These are phyloP conservation scores for Actinomucor elegans DNA, from an alignment of 371 early-diverging fungal species.

Conservation along the genomic window DNA sequence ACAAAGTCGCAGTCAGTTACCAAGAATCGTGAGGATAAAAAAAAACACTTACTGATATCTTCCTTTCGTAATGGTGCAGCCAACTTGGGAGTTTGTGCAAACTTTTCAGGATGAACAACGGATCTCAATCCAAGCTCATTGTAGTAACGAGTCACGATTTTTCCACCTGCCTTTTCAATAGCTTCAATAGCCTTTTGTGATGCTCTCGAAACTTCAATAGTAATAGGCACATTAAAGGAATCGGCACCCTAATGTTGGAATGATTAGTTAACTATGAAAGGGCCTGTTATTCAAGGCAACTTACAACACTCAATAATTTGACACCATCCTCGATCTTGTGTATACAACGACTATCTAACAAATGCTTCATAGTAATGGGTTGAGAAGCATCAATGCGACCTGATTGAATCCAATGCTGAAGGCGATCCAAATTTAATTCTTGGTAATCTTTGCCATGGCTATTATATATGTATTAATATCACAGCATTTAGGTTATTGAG, in stretches of 20 bases:
- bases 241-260: conserved; percentile 64
- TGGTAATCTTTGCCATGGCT: conserved; percentile 70
- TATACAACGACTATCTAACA: conserved; percentile 75
- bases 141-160: conserved; percentile 80
- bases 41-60: conserved; percentile 50
- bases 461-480: neutral
- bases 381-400: conserved; percentile 84
- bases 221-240: conserved; percentile 66
- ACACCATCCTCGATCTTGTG: conserved; percentile 87
- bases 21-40: neutral
- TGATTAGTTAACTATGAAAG: too few species aligned
- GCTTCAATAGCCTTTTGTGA: conserved; percentile 78
- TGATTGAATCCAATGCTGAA: conserved; percentile 89
- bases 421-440: conserved; percentile 81
- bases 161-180: conserved; percentile 86
- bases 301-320: conserved; percentile 78
- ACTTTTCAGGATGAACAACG: conserved; percentile 81
- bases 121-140: conserved; percentile 77
- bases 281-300: too few species aligned
- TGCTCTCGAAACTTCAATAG: conserved; percentile 87
- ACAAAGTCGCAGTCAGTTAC: neutral
- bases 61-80: conserved; percentile 48
- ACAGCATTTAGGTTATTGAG: neutral
- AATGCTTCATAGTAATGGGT: conserved; percentile 83
- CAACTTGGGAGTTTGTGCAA: conserved; percentile 46